phyloP scores from a whole-genome alignment of 1,139 yeast genomes.

The Pichia sp. region DNA sequence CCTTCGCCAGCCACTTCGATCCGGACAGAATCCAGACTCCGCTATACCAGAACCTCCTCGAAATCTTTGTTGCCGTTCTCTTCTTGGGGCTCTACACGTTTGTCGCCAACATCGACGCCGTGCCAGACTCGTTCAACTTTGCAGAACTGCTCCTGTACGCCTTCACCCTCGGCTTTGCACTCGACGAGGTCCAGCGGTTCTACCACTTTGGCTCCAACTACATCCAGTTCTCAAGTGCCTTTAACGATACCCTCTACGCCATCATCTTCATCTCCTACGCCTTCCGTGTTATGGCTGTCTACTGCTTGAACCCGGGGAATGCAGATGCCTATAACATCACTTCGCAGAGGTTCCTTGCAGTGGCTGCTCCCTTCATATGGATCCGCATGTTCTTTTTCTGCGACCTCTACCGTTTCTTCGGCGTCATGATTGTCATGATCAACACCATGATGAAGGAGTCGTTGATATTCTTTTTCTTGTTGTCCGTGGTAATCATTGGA shows the following conservation, averaged over 20 bases:
- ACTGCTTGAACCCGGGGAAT: slow-evolving; percentile 26
- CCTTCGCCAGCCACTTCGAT: slow-evolving; percentile 63
- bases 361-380: slow-evolving; percentile 90
- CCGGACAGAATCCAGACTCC: slow-evolving; percentile 86
- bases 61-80: slow-evolving; percentile 61
- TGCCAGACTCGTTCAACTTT: slow-evolving; percentile 30
- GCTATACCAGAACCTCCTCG: slow-evolving; percentile 69
- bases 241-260: slow-evolving; percentile 66
- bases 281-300: slow-evolving; percentile 52
- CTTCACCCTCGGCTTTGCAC: slow-evolving; percentile 60
- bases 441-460: slow-evolving; percentile 87
- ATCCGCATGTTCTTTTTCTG: slow-evolving; percentile 67
- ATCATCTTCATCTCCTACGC: slow-evolving; percentile 51
- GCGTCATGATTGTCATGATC: slow-evolving; percentile 82
- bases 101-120: slow-evolving; percentile 51
- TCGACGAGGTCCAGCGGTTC: slow-evolving; percentile 66
- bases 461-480: slow-evolving; percentile 68
- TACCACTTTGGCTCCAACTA: slow-evolving; percentile 74
- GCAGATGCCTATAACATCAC: slow-evolving; percentile 46
- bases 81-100: slow-evolving; percentile 61
- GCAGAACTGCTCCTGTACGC: slow-evolving; percentile 57
- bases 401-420: slow-evolving; percentile 79
- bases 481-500: slow-evolving; percentile 68
- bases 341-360: slow-evolving; percentile 66
- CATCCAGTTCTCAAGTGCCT: slow-evolving; percentile 75